These are phyloP conservation scores for Purpureocillium takamizusanense DNA, from an alignment of 2,329 filamentous ascomycete genomes.

Conservation along the genomic window DNA sequence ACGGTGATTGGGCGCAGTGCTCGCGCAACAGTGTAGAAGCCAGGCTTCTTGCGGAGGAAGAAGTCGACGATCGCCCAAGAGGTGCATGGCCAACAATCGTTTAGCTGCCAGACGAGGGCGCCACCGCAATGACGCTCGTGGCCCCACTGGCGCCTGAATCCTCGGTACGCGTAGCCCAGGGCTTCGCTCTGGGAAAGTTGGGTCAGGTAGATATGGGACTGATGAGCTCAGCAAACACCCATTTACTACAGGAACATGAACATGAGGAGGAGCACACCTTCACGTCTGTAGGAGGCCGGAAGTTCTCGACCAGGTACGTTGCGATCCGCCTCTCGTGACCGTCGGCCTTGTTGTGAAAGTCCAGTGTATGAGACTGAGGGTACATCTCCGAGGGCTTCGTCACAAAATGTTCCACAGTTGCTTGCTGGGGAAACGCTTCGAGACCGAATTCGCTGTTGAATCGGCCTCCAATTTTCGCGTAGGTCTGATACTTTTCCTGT, in stretches of 20 bases:
- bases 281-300: conserved; percentile 46
- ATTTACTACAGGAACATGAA: no score
- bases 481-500: conserved; percentile 72
- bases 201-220: conserved; percentile 63
- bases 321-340: conserved; percentile 68
- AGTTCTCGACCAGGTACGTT: conserved; percentile 69
- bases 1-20: conserved; percentile 52
- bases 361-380: conserved; percentile 63
- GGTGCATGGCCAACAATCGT: conserved; percentile 61
- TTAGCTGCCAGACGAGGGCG: conserved; percentile 60
- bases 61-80: conserved; percentile 58
- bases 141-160: conserved; percentile 56
- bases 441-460: conserved; percentile 82
- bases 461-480: conserved; percentile 58
- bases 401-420: conserved; percentile 61
- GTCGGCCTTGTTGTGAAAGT: conserved; percentile 78
- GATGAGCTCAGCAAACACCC: no score
- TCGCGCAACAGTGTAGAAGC: conserved; percentile 39
- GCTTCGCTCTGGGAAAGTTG: conserved; percentile 46
- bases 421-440: conserved; percentile 51
- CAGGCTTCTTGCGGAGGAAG: conserved; percentile 56
- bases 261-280: no score
- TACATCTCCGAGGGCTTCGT: conserved; percentile 41
- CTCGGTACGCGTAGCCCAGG: conserved; percentile 39
- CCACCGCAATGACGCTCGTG: conserved; percentile 52